Evolutionary conservation across 805 yeast genomes (phyloP).

Genomic region (Pichia cabralensis): DNA sequence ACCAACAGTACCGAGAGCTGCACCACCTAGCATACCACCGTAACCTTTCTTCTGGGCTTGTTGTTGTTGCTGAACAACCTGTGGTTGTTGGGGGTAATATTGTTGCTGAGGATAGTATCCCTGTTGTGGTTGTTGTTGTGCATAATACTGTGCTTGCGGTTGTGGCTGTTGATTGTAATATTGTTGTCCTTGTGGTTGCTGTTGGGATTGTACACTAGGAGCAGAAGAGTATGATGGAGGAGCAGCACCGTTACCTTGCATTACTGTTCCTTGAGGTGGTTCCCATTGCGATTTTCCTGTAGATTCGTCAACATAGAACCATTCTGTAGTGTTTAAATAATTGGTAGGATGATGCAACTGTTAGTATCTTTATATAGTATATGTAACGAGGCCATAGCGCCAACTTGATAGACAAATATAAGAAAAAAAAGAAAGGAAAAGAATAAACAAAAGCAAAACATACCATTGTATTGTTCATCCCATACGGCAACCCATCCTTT

Average conservation of each 20-base stretch:
- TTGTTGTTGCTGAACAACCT: conserved; percentile 5
- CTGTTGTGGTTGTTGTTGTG: conserved; percentile 2
- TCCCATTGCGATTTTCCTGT: conserved; percentile 88
- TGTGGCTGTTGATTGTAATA: conserved; percentile 3
- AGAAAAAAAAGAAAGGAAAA: no score
- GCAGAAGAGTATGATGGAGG: conserved; percentile 25
- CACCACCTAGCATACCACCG: conserved; percentile 22
- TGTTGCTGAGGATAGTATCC: conserved; percentile 9
- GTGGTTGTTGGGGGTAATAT: conserved; percentile 9
- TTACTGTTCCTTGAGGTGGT: conserved; percentile 52
- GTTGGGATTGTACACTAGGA: no score
- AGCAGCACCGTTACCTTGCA: conserved; percentile 26
- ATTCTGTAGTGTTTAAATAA: conserved; percentile 23
- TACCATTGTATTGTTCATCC: conserved; percentile 49
- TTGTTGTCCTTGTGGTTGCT: background rate
- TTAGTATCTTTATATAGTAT: background rate
- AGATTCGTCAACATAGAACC: conserved; percentile 70
- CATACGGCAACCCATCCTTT: conserved; percentile 61
- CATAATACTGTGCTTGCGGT: conserved; percentile 3
- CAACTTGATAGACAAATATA: no score
- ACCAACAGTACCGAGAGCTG: conserved; percentile 26
- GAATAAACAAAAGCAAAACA: conserved; percentile 7
- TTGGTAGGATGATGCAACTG: conserved; percentile 1
- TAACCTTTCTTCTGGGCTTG: conserved; percentile 14
- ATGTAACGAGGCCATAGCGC: no score